These are phyloP conservation scores for Sugiyamaella boreocaroliniensis DNA, from an alignment of 805 yeast species.

Conservation along the genomic window DNA sequence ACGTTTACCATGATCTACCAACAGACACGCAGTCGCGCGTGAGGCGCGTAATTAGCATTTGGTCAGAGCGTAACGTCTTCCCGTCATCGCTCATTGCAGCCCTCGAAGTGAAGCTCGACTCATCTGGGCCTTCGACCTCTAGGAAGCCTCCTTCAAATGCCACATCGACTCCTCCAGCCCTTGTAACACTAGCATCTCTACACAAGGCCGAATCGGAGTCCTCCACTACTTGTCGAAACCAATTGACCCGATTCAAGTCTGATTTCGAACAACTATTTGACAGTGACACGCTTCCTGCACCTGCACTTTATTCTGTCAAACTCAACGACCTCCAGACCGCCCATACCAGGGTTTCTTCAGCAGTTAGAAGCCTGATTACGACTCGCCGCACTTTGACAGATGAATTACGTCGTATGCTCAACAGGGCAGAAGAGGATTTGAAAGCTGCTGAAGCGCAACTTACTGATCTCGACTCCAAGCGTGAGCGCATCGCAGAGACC, in stretches of 20 bases:
- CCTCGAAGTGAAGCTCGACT: slow-evolving; percentile 19
- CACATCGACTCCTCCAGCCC: slow-evolving; percentile 3
- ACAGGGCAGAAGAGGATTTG: slow-evolving; percentile 24
- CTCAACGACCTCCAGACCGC: slow-evolving; percentile 22
- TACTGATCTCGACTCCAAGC: slow-evolving; percentile 27
- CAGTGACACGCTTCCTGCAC: slow-evolving; percentile 31
- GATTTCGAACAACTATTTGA: slow-evolving; percentile 19
- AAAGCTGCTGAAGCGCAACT: slow-evolving; percentile 25
- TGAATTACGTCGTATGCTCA: slow-evolving; percentile 28
- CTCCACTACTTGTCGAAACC: not conserved
- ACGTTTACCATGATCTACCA: slow-evolving; percentile 34
- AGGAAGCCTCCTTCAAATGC: not conserved
- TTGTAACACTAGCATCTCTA: slow-evolving; percentile 1
- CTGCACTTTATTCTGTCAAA: slow-evolving; percentile 27
- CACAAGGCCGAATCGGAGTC: slow-evolving; percentile 8
- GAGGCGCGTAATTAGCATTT: slow-evolving; percentile 54
- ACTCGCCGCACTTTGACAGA: slow-evolving; percentile 20
- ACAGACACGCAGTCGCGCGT: slow-evolving; percentile 45
- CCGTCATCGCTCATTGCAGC: slow-evolving; percentile 27
- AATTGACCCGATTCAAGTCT: slow-evolving; percentile 2
- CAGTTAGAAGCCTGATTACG: slow-evolving; percentile 26
- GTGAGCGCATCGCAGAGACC: slow-evolving; percentile 19
- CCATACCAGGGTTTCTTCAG: slow-evolving; percentile 22
- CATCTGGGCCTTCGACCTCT: not conserved
- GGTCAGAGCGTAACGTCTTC: slow-evolving; percentile 58